Base-by-base conservation (phyloP, 2,329 filamentous ascomycete genomes). In the Mollisiaceae sp. region DNA sequence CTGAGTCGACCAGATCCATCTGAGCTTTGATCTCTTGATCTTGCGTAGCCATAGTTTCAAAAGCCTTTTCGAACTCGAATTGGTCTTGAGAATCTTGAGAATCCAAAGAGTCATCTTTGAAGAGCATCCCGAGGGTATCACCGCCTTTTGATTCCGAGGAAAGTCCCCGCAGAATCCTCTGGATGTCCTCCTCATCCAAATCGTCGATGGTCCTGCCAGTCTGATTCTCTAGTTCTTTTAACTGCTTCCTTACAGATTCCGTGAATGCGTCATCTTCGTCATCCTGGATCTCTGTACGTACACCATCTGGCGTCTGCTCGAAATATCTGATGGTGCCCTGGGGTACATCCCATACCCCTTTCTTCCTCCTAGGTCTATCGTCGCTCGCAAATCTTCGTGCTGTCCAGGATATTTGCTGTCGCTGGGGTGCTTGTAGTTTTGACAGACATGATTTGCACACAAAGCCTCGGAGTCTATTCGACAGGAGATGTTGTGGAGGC, bases 401-500 rank as follows among this genome's bases (percentile, higher is more conserved):
- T 39, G 67, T 56, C 67, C 70, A 74, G 71, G 62, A 65, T 59
- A 67, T 47, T 59, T 59, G 68, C 60, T 64, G 68, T 57, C 52
- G 63, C 32, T 24, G 64, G 32, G 65, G 52, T 41, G 43, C 41
- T 63, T 71, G 67, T 64, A 75, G 62, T 68, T 74, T 75, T 27
- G 69, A 69, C 56, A 72, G 64, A 62, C 75, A 77, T 69, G 75
- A 75, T 60, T 64, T 73, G 67, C 75, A 77, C 15, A 77, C 69
- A 59, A 71, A 77, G 4, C 72, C 73, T 67, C 70, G 66, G 62
- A 72, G 63, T 67, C 67, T 71, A 41, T 70, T 69, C 63, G 71
- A 63, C 38, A 73, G 59, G 66, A 72, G 55, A 36, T 61, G 66
- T 70, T 71, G 71, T 63, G 71, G 67, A 63, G 71, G 68, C 69